Percentiles rank a stretch among this genome's conserved stretches.
These are phyloP conservation scores for Globisporangium canariense DNA, from an alignment of 352 stramenopile species.

Conservation along the genomic window DNA sequence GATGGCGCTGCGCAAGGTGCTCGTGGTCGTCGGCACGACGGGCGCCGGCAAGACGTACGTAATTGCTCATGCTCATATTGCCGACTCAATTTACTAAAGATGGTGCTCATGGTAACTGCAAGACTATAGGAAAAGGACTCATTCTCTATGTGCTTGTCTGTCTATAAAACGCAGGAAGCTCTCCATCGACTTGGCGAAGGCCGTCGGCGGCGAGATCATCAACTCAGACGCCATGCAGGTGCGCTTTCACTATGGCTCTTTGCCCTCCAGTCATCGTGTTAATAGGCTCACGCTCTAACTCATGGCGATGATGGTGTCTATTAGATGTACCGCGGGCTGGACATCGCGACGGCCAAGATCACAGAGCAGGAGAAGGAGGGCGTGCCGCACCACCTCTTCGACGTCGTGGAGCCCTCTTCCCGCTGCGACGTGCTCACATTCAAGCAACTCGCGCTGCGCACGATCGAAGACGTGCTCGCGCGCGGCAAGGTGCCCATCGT, in stretches of 20 bases:
- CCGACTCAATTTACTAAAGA: too few species aligned
- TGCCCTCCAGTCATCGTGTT: not conserved
- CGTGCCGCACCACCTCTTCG: conserved; percentile 88
- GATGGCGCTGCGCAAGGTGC: conserved; percentile 65
- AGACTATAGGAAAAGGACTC: too few species aligned
- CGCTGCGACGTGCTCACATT: conserved; percentile 84
- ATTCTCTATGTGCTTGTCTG: too few species aligned
- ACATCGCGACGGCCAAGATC: conserved; percentile 89
- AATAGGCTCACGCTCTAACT: not conserved
- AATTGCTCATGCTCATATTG: too few species aligned
- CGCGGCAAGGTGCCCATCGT: conserved; percentile 89
- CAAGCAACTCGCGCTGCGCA: conserved; percentile 60
- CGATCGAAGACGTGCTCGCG: conserved; percentile 83
- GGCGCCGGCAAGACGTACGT: conserved; percentile 81
- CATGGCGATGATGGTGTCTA: not conserved
- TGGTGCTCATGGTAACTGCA: too few species aligned
- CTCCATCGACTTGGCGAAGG: conserved; percentile 88
- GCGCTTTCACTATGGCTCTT: not conserved
- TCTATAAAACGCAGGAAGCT: conserved; percentile 47
- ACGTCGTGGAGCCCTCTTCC: conserved; percentile 74
- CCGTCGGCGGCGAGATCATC: conserved; percentile 86
- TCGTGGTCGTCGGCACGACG: conserved; percentile 90
- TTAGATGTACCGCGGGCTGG: conserved; percentile 85
- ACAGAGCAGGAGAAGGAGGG: conserved; percentile 83
- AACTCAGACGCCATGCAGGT: conserved; percentile 92